Base-by-base conservation (phyloP, 148 eudicot genomes). In the Vaccinium vitisidaea region DNA sequence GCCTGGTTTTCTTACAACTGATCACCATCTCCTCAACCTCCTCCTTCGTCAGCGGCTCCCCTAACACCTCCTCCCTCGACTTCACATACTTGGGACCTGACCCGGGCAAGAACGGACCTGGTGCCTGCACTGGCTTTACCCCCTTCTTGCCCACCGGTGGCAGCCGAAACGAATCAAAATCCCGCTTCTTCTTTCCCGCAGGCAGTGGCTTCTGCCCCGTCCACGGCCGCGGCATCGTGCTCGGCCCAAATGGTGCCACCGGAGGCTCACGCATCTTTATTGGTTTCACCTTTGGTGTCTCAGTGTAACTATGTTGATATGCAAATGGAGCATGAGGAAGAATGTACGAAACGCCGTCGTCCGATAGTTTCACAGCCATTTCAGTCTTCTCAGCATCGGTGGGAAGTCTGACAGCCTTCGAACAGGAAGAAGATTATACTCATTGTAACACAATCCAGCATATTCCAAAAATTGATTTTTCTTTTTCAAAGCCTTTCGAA, bases 71-170 rank as follows among this genome's bases (percentile, higher is more conserved):
- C 89, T 93, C 97, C 84, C 99, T 91, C 0, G 92, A 88, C 90
- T 80, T 78, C 59, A 92, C 98, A 87, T 92, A 92, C 89, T 87
- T 92, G 0, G 99, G 99, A 5, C 98, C 99, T 0, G 96, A 90
- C 63, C 99, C 99, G 0, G 95, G 89, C 82, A 95, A 84, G 83
- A 87, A 97, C 15, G 99, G 99, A 2, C 99, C 98, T 0, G 99
- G 98, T 52, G 90, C 88, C 89, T 97, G 99, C n/a, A 97, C 98
- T 11, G 98, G 89, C 92, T 97, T 97, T 46, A 97, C 98, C 78
- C 99, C 98, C 84, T 95, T 97, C 87, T 97, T 95, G 43, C 89
- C 90, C 1, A 91, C 92, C 2, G 98, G 98, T 0, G 93, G 91
- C 70, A 84, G 86, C 82, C 84, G 59, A 87, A 97, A 97, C 1